Percentiles rank a stretch among this genome's conserved stretches.
Evolutionary conservation across 108 stramenopile genomes (phyloP).

Genomic region (Fragilaria crotonensis): DNA sequence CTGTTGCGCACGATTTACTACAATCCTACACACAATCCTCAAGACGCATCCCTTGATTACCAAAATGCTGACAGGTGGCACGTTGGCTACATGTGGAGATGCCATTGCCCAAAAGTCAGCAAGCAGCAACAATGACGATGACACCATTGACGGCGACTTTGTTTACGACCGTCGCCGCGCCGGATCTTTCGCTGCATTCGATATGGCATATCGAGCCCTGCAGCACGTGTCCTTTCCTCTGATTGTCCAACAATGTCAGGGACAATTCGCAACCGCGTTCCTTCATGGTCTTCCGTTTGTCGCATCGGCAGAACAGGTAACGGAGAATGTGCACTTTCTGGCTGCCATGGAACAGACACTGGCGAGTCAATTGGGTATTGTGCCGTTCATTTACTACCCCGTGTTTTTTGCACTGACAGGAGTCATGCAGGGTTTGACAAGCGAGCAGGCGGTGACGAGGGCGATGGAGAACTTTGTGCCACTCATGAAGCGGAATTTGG

Average conservation of each 20-base stretch:
- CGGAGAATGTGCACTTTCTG: slow-evolving; percentile 13
- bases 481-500: slow-evolving; percentile 60
- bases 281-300: neutral
- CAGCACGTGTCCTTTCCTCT: slow-evolving; percentile 54
- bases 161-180: slow-evolving; percentile 39
- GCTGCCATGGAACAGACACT: slow-evolving; percentile 58
- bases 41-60: slow-evolving; percentile 43
- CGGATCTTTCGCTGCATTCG: slow-evolving; percentile 57
- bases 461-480: slow-evolving; percentile 59
- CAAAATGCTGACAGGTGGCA: slow-evolving; percentile 63
- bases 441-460: slow-evolving; percentile 25
- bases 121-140: slow-evolving; percentile 23
- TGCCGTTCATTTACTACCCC: slow-evolving; percentile 68
- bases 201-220: slow-evolving; percentile 52
- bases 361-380: slow-evolving; percentile 60
- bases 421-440: slow-evolving; percentile 39
- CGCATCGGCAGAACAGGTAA: neutral
- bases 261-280: slow-evolving; percentile 32
- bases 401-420: slow-evolving; percentile 56
- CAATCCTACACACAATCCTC: slow-evolving; percentile 33
- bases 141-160: too few species aligned
- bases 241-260: slow-evolving; percentile 46
- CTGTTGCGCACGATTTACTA: slow-evolving; percentile 23
- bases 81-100: slow-evolving; percentile 46
- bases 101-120: slow-evolving; percentile 65